These are phyloP conservation scores for Fremontodendron californicum DNA, from an alignment of 345 rosid genomes.

Conservation along the genomic window DNA sequence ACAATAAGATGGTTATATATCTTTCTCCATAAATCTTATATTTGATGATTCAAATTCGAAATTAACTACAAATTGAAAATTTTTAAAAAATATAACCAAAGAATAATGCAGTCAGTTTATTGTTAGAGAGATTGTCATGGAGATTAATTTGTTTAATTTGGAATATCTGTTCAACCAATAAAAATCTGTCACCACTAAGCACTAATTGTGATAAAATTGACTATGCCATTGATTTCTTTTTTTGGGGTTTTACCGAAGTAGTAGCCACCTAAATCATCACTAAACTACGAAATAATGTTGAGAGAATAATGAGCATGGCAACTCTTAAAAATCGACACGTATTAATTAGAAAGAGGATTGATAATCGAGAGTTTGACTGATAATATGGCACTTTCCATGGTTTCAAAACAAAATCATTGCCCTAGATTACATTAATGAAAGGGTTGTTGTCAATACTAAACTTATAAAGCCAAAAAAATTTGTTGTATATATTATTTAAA, in stretches of 20 bases:
- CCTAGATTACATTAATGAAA: background rate
- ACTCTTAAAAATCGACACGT: background rate
- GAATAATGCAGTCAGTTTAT: too few relatives aligned
- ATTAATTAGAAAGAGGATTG: background rate
- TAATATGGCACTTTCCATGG: background rate
- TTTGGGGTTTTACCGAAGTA: background rate
- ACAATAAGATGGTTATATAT: too few relatives aligned
- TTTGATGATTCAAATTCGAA: too few relatives aligned
- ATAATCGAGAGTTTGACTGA: background rate
- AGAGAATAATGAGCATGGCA: background rate
- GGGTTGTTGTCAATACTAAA: background rate
- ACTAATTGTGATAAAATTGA: background rate
- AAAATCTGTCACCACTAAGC: background rate
- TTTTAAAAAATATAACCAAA: too few relatives aligned
- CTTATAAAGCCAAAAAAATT: background rate
- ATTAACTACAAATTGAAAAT: too few relatives aligned
- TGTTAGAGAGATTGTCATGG: background rate
- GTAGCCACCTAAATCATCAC: background rate
- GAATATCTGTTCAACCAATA: background rate
- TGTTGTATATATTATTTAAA: background rate
- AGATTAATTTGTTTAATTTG: too few relatives aligned
- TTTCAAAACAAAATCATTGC: conserved; percentile 10
- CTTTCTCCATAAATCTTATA: too few relatives aligned
- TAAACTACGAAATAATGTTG: background rate
- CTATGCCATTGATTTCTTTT: background rate